A percentile compares a stretch with the other conserved stretches of the same genome.
Evolutionary conservation across 2,329 filamentous ascomycete genomes (phyloP).

Genomic region (Alternaria brassicicola): DNA sequence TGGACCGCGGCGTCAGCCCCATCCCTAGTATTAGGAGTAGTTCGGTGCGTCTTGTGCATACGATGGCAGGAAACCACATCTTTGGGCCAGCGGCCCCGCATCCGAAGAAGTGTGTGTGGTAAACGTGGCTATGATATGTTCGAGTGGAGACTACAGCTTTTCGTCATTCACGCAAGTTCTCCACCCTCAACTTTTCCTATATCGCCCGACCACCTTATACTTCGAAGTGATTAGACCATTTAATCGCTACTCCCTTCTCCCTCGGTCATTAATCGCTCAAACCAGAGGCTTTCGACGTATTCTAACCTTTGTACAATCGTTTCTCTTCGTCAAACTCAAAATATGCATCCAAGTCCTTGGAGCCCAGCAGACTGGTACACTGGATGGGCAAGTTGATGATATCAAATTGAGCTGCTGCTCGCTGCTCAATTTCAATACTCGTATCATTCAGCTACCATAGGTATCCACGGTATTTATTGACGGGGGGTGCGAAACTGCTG

Average conservation of each 20-base stretch:
- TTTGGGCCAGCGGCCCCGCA: too few species aligned
- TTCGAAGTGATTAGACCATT: background rate
- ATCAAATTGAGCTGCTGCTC: background rate
- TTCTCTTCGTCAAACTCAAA: conserved; percentile 1
- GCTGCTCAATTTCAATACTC: background rate
- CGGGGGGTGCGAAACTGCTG: background rate
- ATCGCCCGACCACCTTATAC: background rate
- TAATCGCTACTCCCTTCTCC: background rate
- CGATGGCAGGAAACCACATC: fast-evolving
- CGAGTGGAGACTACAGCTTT: background rate
- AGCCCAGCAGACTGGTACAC: background rate
- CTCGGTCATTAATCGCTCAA: background rate
- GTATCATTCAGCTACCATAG: conserved; percentile 11
- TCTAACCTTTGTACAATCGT: background rate
- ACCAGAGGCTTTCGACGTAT: background rate
- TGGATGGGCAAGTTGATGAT: background rate
- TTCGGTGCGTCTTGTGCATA: too few species aligned
- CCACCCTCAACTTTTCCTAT: background rate
- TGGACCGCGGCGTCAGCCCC: background rate
- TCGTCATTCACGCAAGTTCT: background rate
- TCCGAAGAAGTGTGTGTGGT: background rate
- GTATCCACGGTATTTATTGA: background rate
- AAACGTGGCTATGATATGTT: background rate
- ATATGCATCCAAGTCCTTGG: background rate
- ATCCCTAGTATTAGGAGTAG: background rate